Conservation (phyloP, 2,329 filamentous ascomycete genomes). For the Ophiosphaerella narmari region DNA sequence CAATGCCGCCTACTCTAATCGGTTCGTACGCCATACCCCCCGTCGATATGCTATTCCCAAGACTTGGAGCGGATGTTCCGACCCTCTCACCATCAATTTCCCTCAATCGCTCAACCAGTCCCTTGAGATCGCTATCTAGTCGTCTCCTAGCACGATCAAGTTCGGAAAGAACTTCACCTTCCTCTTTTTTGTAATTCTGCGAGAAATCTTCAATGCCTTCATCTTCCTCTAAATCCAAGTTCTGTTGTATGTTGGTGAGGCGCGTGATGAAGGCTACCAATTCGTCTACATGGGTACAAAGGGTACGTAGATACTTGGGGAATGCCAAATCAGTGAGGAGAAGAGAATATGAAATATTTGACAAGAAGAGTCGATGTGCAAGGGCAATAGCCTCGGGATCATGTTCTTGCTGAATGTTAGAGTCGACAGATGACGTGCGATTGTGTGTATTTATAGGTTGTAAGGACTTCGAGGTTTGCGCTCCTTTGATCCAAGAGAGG, state of each 20-base stretch:
- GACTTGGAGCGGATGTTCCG: conserved; percentile 27
- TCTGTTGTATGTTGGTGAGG: conserved; percentile 75
- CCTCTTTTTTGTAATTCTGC: conserved; percentile 66
- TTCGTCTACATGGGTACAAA: conserved; percentile 78
- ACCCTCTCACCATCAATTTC: conserved; percentile 63
- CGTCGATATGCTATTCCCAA: conserved; percentile 13
- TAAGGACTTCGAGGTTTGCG: conserved; percentile 7
- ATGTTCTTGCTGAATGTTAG: conserved; percentile 52
- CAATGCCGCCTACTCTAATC: conserved; percentile 75
- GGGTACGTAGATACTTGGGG: conserved; percentile 66
- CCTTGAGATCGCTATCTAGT: conserved; percentile 70
- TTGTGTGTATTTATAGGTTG: neutral
- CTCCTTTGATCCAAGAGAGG: conserved; percentile 68
- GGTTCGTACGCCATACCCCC: conserved; percentile 66
- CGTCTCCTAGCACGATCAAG: conserved; percentile 66
- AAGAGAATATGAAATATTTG: conserved; percentile 67
- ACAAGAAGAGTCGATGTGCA: conserved; percentile 78
- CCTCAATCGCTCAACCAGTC: conserved; percentile 60
- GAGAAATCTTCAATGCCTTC: conserved; percentile 71
- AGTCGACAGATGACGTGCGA: conserved; percentile 2
- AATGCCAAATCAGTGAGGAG: conserved; percentile 68
- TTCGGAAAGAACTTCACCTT: conserved; percentile 67
- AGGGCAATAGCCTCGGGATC: conserved; percentile 84
- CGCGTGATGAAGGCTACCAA: conserved; percentile 77
- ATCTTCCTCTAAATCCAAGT: conserved; percentile 79